Base-by-base conservation (phyloP, 2,329 filamentous ascomycete genomes). In the Fusarium redolens region DNA sequence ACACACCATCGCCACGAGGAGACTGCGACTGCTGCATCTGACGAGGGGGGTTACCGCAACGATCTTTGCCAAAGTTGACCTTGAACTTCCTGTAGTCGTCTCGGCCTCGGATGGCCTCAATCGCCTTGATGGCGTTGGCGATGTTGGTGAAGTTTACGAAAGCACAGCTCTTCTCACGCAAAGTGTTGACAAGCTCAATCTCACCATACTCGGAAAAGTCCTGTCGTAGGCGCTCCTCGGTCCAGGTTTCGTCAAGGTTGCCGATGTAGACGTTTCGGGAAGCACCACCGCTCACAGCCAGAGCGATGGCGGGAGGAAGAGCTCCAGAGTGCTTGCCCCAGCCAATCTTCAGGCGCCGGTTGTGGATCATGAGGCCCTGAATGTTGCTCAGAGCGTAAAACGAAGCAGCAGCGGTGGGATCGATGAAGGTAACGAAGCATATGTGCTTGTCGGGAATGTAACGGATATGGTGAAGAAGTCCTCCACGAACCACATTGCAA, bases 121-220 rank as follows among this genome's bases (percentile, higher is more conserved):
- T 99, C 2, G 96, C 96, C 86, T 99, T 99, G 87, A 99, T 99
- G 56, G 96, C 96, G 78, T 99, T 99, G 80, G 96, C 96, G 81
- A 99, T 99, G 85, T 99, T 99, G 80, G 96, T 99, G 82, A 99
- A 99, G 86, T 99, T 99, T 82, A 99, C 96, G 81, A 99, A 99
- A 1, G 96, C 96, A 82, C 96, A 99, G 85, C 95, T 98, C 91
- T 99, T 99, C 87, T 99, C 96, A 60, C 96, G 92, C 68, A 99
- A 86, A 20, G 96, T 93, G 84, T 99, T 99, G 72, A 99, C 95
- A 72, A 99, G 87, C 85, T 99, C 96, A 79, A 99, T 98, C 84
- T 99, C 96, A 74, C 96, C 96, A 78, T 94, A 98, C 81, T 98
- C 96, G 38, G 95, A 93, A 82, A 99, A 99, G 84, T 99, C 96